phyloP scores from a whole-genome alignment of 176 grass and related monocot genomes.

The Juncus inflexus region DNA sequence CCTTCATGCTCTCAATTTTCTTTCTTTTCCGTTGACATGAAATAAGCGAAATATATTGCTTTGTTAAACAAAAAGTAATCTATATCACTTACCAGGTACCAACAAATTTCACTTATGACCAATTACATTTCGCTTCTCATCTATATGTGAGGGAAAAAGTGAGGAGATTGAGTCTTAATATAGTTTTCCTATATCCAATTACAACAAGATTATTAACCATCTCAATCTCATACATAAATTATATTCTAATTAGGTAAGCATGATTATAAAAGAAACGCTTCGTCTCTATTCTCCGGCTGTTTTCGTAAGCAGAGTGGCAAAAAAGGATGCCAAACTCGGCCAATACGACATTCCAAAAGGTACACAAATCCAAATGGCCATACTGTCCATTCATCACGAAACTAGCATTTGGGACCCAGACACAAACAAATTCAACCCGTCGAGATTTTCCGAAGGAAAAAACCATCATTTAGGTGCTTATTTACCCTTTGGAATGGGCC shows the following conservation, averaged over 20 bases:
- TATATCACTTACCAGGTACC: too few relatives aligned
- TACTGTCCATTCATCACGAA: constrained; percentile 49
- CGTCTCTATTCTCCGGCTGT: constrained; percentile 55
- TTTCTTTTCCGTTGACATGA: too few relatives aligned
- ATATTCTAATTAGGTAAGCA: constrained; percentile 33
- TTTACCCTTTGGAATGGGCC: constrained; percentile 56
- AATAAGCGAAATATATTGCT: too few relatives aligned
- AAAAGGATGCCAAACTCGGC: constrained; percentile 42
- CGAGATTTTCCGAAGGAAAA: constrained; percentile 56
- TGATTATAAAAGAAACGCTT: constrained; percentile 70
- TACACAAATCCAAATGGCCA: constrained; percentile 43
- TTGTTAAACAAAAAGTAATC: too few relatives aligned
- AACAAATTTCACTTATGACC: too few relatives aligned
- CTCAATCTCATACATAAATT: not conserved
- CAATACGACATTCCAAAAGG: constrained; percentile 41
- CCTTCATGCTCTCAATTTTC: too few relatives aligned
- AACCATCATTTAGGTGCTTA: constrained; percentile 51
- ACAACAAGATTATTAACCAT: too few relatives aligned
- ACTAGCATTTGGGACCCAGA: constrained; percentile 41
- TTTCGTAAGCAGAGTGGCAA: constrained; percentile 32
- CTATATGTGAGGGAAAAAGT: too few relatives aligned
- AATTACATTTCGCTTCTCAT: too few relatives aligned
- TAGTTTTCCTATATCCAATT: too few relatives aligned
- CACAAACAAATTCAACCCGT: constrained; percentile 48
- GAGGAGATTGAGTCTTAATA: too few relatives aligned